Percentiles rank a stretch among this genome's conserved stretches.
These are phyloP conservation scores for Mallotus repandus DNA, from an alignment of 441 rosid genomes.

Conservation along the genomic window DNA sequence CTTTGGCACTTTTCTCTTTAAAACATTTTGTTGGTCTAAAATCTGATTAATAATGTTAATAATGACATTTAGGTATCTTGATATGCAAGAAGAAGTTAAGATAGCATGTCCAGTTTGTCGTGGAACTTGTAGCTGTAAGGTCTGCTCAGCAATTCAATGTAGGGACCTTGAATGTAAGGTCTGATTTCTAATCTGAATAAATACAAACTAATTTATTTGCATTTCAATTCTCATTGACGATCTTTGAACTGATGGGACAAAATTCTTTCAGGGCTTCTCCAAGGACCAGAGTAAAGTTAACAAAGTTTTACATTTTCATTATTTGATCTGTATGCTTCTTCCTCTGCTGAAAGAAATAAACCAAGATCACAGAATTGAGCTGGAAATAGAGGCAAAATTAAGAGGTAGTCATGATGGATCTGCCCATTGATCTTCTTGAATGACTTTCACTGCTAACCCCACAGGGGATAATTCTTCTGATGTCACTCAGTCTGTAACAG, in stretches of 20 bases:
- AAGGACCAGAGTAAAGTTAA: constrained; percentile 58
- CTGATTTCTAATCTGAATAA: constrained; percentile 41
- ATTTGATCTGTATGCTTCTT: constrained; percentile 92
- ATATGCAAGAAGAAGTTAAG: constrained; percentile 68
- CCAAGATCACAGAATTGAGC: constrained; percentile 58
- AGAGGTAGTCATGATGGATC: constrained; percentile 46
- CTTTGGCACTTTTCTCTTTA: constrained; percentile 6
- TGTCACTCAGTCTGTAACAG: constrained; percentile 40
- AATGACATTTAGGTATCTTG: constrained; percentile 51
- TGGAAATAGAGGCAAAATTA: constrained; percentile 65
- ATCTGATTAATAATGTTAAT: constrained; percentile 15
- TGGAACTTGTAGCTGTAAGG: constrained; percentile 80
- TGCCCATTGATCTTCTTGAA: constrained; percentile 19
- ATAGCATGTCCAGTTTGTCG: constrained; percentile 81
- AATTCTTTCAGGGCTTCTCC: constrained; percentile 55
- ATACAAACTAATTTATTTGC: constrained; percentile 9
- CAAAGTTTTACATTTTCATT: constrained; percentile 79
- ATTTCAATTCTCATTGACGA: constrained; percentile 20
- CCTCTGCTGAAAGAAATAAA: constrained; percentile 81
- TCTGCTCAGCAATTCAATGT: constrained; percentile 53
- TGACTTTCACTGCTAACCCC: constrained; percentile 3
- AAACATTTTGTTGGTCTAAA: constrained; percentile 7
- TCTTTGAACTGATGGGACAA: constrained; percentile 19
- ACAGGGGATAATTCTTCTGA: constrained; percentile 22
- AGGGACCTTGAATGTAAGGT: constrained; percentile 81